phyloP scores from a whole-genome alignment of 495 filamentous ascomycete genomes.

The Astrocystis sublimbata region DNA sequence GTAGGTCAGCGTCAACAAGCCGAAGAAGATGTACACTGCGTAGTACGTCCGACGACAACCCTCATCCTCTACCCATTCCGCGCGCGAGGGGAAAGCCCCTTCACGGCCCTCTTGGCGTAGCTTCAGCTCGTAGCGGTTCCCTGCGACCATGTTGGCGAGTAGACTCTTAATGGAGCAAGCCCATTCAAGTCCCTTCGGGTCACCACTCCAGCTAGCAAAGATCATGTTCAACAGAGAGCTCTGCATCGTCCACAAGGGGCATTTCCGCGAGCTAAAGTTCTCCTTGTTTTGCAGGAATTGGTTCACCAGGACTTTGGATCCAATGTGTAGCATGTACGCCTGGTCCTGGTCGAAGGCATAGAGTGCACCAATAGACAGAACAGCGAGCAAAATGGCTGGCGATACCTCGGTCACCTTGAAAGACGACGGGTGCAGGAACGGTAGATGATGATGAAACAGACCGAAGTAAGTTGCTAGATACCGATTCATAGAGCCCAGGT shows the following conservation, averaged over 20 bases:
- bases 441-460: conserved; percentile 94
- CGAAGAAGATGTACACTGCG: conserved; percentile 99
- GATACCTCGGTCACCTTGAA: conserved; percentile 78
- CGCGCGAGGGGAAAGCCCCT: conserved; percentile 69
- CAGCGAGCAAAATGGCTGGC: conserved; percentile 81
- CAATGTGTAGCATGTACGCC: conserved; percentile 94
- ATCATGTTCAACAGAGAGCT: conserved; percentile 96
- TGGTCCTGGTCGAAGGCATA: conserved; percentile 97
- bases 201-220: conserved; percentile 98
- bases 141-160: conserved; percentile 97
- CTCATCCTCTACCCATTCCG: conserved; percentile 97
- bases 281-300: conserved; percentile 97
- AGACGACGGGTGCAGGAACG: conserved; percentile 91
- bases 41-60: conserved; percentile 96
- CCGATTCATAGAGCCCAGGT: conserved; percentile 73
- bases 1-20: conserved; percentile 91
- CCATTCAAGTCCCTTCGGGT: conserved; percentile 97
- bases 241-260: conserved; percentile 97
- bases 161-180: conserved; percentile 98
- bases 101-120: conserved; percentile 86
- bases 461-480: conserved; percentile 96
- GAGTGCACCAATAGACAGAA: conserved; percentile 91
- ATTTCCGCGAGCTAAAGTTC: conserved; percentile 98
- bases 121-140: conserved; percentile 95
- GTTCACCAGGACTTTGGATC: conserved; percentile 93